Conservation (phyloP, 2,329 filamentous ascomycete species). For the Colletotrichum filicis region DNA sequence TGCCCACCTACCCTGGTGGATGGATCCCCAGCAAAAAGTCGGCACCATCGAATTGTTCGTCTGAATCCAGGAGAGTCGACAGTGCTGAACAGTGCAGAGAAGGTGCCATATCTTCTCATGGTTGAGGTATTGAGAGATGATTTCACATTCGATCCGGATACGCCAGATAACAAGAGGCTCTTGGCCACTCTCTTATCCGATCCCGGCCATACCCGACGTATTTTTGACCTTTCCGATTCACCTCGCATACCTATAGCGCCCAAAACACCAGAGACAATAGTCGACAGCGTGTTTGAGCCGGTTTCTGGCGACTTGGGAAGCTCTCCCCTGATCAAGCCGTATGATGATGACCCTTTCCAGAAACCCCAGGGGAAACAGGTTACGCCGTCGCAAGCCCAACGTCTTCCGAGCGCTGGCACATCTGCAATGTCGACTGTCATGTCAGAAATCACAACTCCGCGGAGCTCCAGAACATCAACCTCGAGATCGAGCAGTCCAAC, state of each 20-base stretch:
- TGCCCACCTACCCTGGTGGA: slow-evolving; percentile 80
- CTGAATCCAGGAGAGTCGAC: slow-evolving; percentile 87
- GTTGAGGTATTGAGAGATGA: slow-evolving; percentile 84
- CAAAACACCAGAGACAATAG: slow-evolving; percentile 53
- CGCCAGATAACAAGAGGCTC: slow-evolving; percentile 76
- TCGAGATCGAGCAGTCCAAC: slow-evolving; percentile 78
- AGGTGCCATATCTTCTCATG: slow-evolving; percentile 87
- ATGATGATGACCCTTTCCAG: slow-evolving; percentile 54
- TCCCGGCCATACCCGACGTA: slow-evolving; percentile 66
- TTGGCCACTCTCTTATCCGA: slow-evolving; percentile 67
- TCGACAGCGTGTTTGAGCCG: slow-evolving; percentile 88
- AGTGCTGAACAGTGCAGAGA: slow-evolving; percentile 86
- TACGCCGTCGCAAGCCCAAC: slow-evolving; percentile 53
- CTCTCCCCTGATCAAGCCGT: slow-evolving; percentile 73
- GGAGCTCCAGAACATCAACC: slow-evolving; percentile 74
- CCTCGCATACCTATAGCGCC: slow-evolving; percentile 60
- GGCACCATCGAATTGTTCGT: slow-evolving; percentile 84
- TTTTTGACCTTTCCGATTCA: slow-evolving; percentile 77
- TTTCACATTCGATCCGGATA: slow-evolving; percentile 83
- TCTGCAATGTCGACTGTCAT: slow-evolving; percentile 63
- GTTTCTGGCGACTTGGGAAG: slow-evolving; percentile 81
- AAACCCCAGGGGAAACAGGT: slow-evolving; percentile 40
- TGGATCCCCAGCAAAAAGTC: slow-evolving; percentile 78
- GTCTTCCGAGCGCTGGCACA: slow-evolving; percentile 70
- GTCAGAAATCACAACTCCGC: slow-evolving; percentile 72